Evolutionary conservation across 345 rosid species (phyloP), one percentile per base, ranked within the genome.

Genomic region (Clausena lansium): DNA sequence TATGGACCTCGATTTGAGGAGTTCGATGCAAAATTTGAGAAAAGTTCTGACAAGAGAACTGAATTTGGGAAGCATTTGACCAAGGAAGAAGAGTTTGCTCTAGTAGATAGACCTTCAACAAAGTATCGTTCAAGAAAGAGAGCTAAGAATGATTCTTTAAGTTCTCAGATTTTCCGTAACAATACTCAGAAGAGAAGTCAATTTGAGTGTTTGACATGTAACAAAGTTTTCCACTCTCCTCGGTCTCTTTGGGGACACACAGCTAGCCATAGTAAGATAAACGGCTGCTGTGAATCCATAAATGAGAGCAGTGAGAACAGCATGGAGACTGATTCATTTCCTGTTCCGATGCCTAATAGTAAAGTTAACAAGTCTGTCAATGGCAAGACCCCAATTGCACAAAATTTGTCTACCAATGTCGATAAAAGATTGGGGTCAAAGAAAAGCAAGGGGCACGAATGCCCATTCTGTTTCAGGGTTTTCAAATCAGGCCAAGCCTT

Each of bases 401-500:
- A 75, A 28, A 81, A 67, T 25, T 80, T 61, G 7, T 50, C 79
- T 55, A 79, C 84, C 75, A 80, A 47, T 36, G 59, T 76, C 38
- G 81, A 80, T 67, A 88, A 86, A 76, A 82, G 76, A 81, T 24
- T 74, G 60, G 80, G 81, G 20, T 74, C 77, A 2, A 90, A 86
- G 87, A 92, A 84, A 58, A 86, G 71, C 73, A 89, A 89, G 82
- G 86, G 88, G 7, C 99, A 95, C 17, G 93, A 91, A 81, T 95
- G 99, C 73, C 98, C 98, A 2, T 89, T 95, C 80, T 95, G 98
- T 85, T 92, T 79, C 75, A 91, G 89, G 85, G 92, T 91, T 66
- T 95, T 95, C 81, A 86, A 86, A 81, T 95, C 99, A 33, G 99
- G 97, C 67, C 99, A 95, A 77, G 99, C 99, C 24, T 82, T 95